A percentile compares a stretch with the other conserved stretches of the same genome.
phyloP scores from a whole-genome alignment of 164 flowering plant genomes.

The Taxillus chinensis region DNA sequence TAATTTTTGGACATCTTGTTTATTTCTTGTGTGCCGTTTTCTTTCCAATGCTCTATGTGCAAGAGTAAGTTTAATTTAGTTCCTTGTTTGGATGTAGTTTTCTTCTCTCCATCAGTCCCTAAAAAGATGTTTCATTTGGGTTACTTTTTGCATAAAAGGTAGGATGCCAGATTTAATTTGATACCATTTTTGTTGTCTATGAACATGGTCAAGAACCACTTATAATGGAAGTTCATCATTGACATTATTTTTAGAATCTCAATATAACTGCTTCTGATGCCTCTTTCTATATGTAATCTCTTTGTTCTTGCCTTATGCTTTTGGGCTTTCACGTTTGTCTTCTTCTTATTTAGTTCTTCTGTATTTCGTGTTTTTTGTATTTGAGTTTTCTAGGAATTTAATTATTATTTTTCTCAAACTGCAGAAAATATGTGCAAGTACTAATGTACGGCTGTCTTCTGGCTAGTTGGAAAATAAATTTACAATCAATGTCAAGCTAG shows the following conservation, averaged over 20 bases:
- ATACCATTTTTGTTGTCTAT: neutral
- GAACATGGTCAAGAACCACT: neutral
- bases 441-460: neutral
- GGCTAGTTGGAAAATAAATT: constrained; percentile 8
- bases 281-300: constrained; percentile 25
- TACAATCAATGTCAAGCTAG: constrained; percentile 11
- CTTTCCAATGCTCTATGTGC: neutral
- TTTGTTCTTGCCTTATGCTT: constrained; percentile 37
- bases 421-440: constrained; percentile 10
- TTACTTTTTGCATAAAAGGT: neutral
- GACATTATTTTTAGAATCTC: no score
- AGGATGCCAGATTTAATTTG: neutral
- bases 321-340: constrained; percentile 7
- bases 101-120: no score
- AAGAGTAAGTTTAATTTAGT: constrained; percentile 1
- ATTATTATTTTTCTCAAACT: constrained; percentile 12
- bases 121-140: neutral
- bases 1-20: neutral
- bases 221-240: no score
- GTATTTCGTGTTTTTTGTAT: constrained; percentile 16
- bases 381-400: constrained; percentile 18
- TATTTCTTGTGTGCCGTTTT: neutral
- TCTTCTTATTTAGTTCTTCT: no score
- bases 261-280: no score
- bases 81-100: constrained; percentile 1